These are phyloP conservation scores for Arthrobotrys megalospora DNA, from an alignment of 2,329 filamentous ascomycete species.

Conservation along the genomic window DNA sequence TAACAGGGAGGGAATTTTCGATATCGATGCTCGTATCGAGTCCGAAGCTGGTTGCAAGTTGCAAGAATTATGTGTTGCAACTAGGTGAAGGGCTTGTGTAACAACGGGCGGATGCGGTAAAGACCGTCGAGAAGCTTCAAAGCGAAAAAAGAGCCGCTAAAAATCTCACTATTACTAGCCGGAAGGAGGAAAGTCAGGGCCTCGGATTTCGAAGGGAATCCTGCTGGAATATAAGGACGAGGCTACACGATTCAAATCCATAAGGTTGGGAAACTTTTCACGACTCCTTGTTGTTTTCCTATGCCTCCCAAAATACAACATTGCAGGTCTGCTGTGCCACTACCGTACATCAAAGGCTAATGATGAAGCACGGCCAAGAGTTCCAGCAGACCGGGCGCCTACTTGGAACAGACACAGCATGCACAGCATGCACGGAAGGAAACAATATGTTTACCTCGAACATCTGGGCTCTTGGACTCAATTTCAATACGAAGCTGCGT, in stretches of 20 bases:
- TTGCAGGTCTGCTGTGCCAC: constrained; percentile 5
- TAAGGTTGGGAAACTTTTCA: not conserved
- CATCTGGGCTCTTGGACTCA: not conserved
- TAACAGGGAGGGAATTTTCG: no score
- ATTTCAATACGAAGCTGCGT: not conserved
- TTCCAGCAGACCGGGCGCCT: constrained; percentile 3
- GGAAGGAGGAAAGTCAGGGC: not conserved
- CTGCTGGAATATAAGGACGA: not conserved
- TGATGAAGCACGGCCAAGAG: constrained; percentile 20
- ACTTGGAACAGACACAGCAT: not conserved
- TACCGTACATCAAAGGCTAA: not conserved
- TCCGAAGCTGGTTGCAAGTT: no score
- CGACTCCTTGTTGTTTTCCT: not conserved
- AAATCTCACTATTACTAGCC: not conserved
- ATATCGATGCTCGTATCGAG: no score
- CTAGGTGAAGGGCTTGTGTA: not conserved
- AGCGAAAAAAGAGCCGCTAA: not conserved
- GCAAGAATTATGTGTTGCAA: not conserved
- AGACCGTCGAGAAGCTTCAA: not conserved
- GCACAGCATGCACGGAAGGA: not conserved
- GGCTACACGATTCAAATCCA: not conserved
- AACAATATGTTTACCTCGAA: not conserved
- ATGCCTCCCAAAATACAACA: not conserved
- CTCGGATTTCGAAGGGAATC: not conserved
- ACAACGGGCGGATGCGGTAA: not conserved